Conservation (phyloP, 2,329 filamentous ascomycete genomes). For the Trichoderma arundinaceum region DNA sequence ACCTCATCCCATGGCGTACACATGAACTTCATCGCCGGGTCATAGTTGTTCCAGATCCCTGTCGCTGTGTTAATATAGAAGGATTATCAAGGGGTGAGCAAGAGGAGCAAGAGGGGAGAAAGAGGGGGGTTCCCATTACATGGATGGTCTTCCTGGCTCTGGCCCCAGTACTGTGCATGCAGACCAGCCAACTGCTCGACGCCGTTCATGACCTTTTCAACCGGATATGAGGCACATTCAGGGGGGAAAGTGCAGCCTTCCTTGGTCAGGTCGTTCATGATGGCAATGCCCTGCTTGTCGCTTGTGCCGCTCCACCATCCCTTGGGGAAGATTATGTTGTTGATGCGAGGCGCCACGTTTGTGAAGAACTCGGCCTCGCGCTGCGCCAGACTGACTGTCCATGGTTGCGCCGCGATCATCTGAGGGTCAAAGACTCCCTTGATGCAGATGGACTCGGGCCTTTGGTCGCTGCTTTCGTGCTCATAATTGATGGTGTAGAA, state of each 20-base stretch:
- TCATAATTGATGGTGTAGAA: slow-evolving; percentile 18
- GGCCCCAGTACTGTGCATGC: slow-evolving; percentile 18
- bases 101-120: not conserved
- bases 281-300: slow-evolving; percentile 19
- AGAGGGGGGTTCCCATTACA: slow-evolving; percentile 15
- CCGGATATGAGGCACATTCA: slow-evolving; percentile 11
- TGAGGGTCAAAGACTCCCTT: slow-evolving; percentile 26
- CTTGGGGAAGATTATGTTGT: slow-evolving; percentile 21
- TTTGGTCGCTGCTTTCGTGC: not conserved
- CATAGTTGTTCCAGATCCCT: slow-evolving; percentile 27
- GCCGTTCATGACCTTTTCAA: slow-evolving; percentile 18
- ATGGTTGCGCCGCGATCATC: slow-evolving; percentile 21
- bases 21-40: slow-evolving; percentile 26
- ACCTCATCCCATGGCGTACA: slow-evolving; percentile 21
- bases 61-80: not conserved
- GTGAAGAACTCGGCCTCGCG: slow-evolving; percentile 19
- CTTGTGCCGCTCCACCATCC: slow-evolving; percentile 17
- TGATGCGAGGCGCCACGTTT: slow-evolving; percentile 10
- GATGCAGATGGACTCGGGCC: slow-evolving; percentile 9
- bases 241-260: slow-evolving; percentile 11
- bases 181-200: slow-evolving; percentile 22
- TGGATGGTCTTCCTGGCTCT: slow-evolving; percentile 23
- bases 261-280: slow-evolving; percentile 19
- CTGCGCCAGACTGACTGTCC: slow-evolving; percentile 18
- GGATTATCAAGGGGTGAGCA: not conserved